These are phyloP conservation scores for Petasospora fabianii DNA, from an alignment of 1,139 yeast species.

Conservation along the genomic window DNA sequence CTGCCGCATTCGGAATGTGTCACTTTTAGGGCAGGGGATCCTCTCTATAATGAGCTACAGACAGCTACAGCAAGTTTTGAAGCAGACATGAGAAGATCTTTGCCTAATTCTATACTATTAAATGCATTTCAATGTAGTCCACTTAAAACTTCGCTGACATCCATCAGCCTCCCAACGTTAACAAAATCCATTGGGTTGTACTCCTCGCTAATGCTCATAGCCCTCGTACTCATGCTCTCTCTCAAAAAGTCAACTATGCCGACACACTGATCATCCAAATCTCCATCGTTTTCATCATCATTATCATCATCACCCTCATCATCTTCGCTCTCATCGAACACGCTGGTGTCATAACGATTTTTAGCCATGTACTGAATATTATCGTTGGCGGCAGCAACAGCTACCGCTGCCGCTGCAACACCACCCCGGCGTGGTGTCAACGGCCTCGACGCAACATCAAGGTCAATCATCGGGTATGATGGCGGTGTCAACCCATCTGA, in stretches of 20 bases:
- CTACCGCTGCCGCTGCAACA: no score
- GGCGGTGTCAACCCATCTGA: neutral
- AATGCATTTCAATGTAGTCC: no score
- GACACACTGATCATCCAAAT: constrained; percentile 8
- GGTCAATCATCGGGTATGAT: constrained; percentile 12
- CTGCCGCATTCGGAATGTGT: no score
- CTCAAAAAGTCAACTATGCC: constrained; percentile 21
- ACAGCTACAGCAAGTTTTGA: no score
- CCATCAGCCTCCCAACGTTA: constrained; percentile 4
- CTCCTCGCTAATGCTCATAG: constrained; percentile 14
- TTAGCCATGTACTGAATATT: no score
- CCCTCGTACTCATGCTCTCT: constrained; percentile 19
- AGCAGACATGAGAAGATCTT: no score
- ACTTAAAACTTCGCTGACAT: constrained; percentile 2
- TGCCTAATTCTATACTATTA: no score
- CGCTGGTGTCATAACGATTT: no score
- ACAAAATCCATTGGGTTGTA: constrained; percentile 14
- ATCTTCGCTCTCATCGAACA: no score
- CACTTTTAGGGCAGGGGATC: no score
- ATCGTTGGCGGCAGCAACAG: no score
- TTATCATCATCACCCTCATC: constrained; percentile 4
- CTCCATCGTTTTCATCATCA: constrained; percentile 4
- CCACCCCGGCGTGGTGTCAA: constrained; percentile 13
- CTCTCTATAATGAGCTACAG: no score
- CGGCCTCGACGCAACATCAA: constrained; percentile 16